Conservation (phyloP, 73 alveolate genomes). For the Tetrahymena borealis region DNA sequence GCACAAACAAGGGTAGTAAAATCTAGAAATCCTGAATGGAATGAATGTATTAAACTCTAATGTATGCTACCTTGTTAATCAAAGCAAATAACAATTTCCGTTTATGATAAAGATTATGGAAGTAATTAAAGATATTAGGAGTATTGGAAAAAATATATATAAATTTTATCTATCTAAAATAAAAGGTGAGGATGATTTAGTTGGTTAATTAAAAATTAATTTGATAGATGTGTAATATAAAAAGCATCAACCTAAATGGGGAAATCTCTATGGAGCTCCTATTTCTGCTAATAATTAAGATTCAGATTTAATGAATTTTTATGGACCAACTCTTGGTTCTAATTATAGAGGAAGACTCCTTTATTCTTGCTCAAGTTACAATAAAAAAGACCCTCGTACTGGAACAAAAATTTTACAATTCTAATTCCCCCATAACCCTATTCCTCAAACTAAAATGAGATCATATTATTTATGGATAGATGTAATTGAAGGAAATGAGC, state of each 20-base stretch:
- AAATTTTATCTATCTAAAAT: not conserved
- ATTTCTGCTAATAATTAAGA: conserved; percentile 47
- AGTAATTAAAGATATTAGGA: not conserved
- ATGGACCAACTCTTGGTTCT: conserved; percentile 56
- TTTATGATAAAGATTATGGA: conserved; percentile 27
- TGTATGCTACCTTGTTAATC: conserved; percentile 37
- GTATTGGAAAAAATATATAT: not conserved
- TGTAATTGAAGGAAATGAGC: conserved; percentile 64
- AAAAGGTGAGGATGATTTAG: conserved; percentile 38
- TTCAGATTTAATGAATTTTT: conserved; percentile 69
- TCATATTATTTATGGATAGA: conserved; percentile 56
- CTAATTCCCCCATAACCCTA: conserved; percentile 53
- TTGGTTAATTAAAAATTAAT: conserved; percentile 35
- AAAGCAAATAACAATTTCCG: not conserved
- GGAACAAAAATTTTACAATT: conserved; percentile 49
- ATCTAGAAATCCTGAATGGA: conserved; percentile 43
- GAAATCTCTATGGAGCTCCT: conserved; percentile 71
- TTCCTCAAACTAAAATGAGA: conserved; percentile 53
- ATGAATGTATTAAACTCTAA: conserved; percentile 8
- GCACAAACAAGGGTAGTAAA: conserved; percentile 4
- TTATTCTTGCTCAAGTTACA: conserved; percentile 28
- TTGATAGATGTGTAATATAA: conserved; percentile 47
- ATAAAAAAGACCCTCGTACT: conserved; percentile 58
- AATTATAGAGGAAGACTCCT: conserved; percentile 70
- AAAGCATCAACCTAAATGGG: conserved; percentile 57